Conservation (phyloP, 192 early-diverging fungal genomes). For the Paraglomus occultum region DNA sequence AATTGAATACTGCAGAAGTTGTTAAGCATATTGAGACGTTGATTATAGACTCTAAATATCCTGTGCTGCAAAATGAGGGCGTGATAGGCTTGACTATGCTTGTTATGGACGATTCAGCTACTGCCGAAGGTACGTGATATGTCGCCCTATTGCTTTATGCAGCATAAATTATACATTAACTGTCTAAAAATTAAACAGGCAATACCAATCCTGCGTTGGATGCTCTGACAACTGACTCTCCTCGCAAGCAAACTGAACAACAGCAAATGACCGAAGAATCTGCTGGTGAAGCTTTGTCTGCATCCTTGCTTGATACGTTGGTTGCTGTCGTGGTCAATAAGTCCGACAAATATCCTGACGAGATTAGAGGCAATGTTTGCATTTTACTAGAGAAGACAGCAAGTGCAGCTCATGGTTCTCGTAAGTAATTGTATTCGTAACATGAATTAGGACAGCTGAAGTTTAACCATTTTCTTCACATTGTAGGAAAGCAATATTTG, state of each 20-base stretch:
- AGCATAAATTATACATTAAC: conserved; percentile 27
- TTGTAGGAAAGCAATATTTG: conserved; percentile 5
- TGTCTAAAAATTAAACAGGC: background rate
- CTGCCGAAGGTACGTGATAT: background rate
- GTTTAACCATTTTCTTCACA: too few species aligned
- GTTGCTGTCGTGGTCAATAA: conserved; percentile 40
- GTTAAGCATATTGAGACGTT: conserved; percentile 43
- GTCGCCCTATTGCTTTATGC: conserved; percentile 30
- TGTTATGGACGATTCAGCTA: conserved; percentile 33
- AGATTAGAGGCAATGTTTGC: conserved; percentile 50
- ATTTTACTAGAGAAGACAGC: conserved; percentile 44
- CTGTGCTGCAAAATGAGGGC: conserved; percentile 57
- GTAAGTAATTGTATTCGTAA: conserved; percentile 6
- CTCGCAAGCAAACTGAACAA: background rate
- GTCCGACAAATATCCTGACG: conserved; percentile 42
- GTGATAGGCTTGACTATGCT: conserved; percentile 53
- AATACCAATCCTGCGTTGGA: background rate
- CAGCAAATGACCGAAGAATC: conserved; percentile 23
- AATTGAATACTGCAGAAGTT: conserved; percentile 36
- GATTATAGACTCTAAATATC: conserved; percentile 51
- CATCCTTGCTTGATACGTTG: conserved; percentile 42
- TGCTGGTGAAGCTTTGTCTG: conserved; percentile 27
- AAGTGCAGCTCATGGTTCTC: conserved; percentile 26
- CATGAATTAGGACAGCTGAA: background rate
- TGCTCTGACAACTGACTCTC: conserved; percentile 20